These are phyloP conservation scores for Cadophora malorum DNA, from an alignment of 2,329 filamentous ascomycete genomes.

Conservation along the genomic window DNA sequence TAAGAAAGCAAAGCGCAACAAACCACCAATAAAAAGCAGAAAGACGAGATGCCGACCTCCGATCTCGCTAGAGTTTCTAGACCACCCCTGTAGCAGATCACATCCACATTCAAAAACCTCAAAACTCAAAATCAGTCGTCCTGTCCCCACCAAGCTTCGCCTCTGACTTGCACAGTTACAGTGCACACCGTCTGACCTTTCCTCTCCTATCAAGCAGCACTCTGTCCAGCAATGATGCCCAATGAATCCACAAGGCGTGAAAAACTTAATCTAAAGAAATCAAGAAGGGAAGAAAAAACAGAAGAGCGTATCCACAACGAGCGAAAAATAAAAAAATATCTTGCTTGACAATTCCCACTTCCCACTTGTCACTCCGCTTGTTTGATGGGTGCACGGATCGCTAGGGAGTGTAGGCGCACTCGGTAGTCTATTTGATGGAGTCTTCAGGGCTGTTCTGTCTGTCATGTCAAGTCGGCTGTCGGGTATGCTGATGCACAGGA, in stretches of 20 bases:
- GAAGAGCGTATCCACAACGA: background rate
- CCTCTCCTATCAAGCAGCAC: background rate
- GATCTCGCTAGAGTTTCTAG: background rate
- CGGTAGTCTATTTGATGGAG: conserved; percentile 2
- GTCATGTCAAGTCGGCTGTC: background rate
- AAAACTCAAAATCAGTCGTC: background rate
- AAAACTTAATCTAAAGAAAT: background rate
- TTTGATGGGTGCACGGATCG: conserved; percentile 11
- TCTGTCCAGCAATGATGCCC: background rate
- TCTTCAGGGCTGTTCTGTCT: no score
- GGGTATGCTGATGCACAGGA: background rate
- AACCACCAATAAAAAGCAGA: background rate
- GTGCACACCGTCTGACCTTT: background rate
- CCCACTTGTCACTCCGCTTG: background rate
- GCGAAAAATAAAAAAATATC: conserved; percentile 2
- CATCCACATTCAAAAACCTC: background rate
- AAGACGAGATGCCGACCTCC: background rate
- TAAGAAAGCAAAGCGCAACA: background rate
- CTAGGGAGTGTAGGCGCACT: background rate
- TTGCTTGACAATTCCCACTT: conserved; percentile 1
- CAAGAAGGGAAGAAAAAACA: background rate
- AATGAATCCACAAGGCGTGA: conserved; percentile 7
- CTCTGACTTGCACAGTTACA: background rate
- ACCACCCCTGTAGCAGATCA: conserved; percentile 7
- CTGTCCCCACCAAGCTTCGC: background rate